Conservation (phyloP, 352 stramenopile species). For the Phytophthora sojae region DNA sequence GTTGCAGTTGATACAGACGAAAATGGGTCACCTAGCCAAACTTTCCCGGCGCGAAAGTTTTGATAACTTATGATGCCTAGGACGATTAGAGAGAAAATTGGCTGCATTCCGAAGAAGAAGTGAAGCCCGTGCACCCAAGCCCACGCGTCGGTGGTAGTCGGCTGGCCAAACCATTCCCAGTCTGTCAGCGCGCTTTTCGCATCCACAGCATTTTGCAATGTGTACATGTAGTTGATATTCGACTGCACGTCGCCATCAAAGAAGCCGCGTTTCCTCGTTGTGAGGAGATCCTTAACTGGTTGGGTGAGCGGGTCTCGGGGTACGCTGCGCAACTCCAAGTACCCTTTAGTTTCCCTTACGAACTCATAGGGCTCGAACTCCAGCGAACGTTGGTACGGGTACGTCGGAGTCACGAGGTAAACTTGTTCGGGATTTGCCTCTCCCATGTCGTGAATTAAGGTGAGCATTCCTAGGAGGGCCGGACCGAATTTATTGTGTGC, state of each 20-base stretch:
- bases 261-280: neutral
- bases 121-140: neutral
- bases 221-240: neutral
- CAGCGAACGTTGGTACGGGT: neutral
- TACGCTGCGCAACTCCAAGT: neutral
- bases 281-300: neutral
- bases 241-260: neutral
- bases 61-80: neutral
- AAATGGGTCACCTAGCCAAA: neutral
- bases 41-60: neutral
- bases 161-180: neutral
- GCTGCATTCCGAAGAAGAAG: neutral
- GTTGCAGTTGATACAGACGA: neutral
- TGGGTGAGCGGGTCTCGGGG: neutral
- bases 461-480: neutral
- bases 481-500: neutral
- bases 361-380: neutral
- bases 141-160: neutral
- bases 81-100: neutral
- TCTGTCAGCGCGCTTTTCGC: neutral
- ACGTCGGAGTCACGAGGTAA: neutral
- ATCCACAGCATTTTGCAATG: neutral
- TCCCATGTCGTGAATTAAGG: neutral
- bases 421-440: neutral
- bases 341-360: neutral